Percentiles rank a stretch among this genome's conserved stretches.
Conservation (phyloP, 441 rosid genomes). For the Gossypium aridum region DNA sequence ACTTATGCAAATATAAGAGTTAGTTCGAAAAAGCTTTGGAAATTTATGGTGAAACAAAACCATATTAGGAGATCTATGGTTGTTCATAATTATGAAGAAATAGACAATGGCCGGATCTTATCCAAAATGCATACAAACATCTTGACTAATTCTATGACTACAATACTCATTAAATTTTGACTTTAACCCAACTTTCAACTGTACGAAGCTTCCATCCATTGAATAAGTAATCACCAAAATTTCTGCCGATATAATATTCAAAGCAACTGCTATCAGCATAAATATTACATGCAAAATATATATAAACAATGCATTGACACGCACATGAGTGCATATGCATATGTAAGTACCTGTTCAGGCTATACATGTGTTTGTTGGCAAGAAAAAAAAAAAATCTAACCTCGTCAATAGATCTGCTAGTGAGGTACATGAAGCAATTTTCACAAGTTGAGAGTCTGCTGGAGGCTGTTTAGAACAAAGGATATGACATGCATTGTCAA, state of each 20-base stretch:
- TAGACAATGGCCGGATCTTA: too few relatives aligned
- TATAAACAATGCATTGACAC: neutral
- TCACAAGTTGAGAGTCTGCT: slow-evolving; percentile 59
- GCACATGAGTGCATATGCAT: neutral
- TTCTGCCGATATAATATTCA: neutral
- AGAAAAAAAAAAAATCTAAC: slow-evolving; percentile 30
- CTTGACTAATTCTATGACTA: neutral
- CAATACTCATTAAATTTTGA: neutral
- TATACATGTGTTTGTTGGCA: neutral
- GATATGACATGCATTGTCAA: neutral
- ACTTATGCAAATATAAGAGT: neutral
- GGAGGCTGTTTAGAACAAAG: slow-evolving; percentile 46
- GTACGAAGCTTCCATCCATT: neutral
- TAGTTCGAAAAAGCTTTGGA: neutral
- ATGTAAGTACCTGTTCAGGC: neutral
- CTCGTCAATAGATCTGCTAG: slow-evolving; percentile 67
- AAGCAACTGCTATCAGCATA: neutral
- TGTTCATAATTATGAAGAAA: too few relatives aligned
- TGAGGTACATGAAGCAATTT: slow-evolving; percentile 71
- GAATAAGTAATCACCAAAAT: neutral
- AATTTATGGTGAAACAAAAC: neutral
- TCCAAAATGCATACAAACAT: neutral
- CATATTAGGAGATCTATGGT: neutral
- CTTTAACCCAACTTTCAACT: neutral
- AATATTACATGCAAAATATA: neutral